phyloP scores from a whole-genome alignment of 164 flowering plant genomes.

The Dillenia suffruticosa region DNA sequence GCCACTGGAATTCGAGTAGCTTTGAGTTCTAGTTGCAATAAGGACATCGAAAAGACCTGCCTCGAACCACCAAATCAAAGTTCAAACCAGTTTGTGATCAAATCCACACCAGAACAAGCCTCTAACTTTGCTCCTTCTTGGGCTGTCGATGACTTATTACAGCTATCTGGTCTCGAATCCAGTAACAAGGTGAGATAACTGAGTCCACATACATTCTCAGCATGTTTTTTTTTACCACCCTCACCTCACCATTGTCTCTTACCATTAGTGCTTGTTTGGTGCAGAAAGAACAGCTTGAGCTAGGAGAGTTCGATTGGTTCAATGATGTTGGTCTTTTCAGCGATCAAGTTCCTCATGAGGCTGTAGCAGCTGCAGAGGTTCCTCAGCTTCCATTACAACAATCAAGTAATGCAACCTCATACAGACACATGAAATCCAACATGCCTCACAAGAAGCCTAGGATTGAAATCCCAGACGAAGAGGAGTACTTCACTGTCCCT shows the following conservation, averaged over 20 bases:
- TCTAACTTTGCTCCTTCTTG: conserved; percentile 43
- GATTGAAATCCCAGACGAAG: conserved; percentile 56
- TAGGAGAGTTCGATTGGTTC: conserved; percentile 81
- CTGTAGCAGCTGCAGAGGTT: conserved; percentile 75
- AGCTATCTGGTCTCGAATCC: conserved; percentile 60
- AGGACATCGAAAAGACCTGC: conserved; percentile 25
- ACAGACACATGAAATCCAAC: conserved; percentile 44
- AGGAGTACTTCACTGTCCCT: conserved; percentile 81
- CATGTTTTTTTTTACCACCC: not conserved
- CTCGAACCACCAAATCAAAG: conserved; percentile 57
- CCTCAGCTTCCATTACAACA: conserved; percentile 62
- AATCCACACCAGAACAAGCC: conserved; percentile 29
- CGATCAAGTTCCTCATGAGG: conserved; percentile 51
- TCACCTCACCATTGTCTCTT: not conserved
- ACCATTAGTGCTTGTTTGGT: conserved; percentile 1
- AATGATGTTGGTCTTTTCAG: conserved; percentile 58
- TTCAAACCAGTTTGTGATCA: conserved; percentile 22
- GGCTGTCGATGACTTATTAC: conserved; percentile 80
- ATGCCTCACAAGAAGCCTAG: conserved; percentile 70
- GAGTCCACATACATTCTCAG: not conserved
- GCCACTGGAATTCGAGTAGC: conserved; percentile 91
- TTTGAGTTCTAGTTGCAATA: conserved; percentile 42
- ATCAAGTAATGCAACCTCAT: conserved; percentile 21
- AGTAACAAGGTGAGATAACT: conserved; percentile 52
- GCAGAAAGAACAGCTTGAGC: conserved; percentile 61